Conservation (phyloP, 2,329 filamentous ascomycete genomes). For the Aspergillus versicolor region DNA sequence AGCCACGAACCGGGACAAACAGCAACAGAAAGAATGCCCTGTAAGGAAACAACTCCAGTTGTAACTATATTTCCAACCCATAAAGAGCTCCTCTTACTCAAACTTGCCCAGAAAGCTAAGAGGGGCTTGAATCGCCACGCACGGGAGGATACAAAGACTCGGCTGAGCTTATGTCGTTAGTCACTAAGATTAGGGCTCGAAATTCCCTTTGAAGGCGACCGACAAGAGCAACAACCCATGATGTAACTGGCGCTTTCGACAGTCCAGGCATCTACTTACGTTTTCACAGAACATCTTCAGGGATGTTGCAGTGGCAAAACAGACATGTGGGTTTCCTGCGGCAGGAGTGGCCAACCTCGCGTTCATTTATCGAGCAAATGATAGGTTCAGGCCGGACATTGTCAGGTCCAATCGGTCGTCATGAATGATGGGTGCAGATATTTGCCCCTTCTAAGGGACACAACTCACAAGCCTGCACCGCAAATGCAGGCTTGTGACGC, state of each 20-base stretch:
- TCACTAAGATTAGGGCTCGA: not conserved
- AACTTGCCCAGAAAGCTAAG: not conserved
- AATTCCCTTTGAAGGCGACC: not conserved
- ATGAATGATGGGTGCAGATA: not conserved
- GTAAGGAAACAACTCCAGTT: too few species aligned
- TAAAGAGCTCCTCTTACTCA: not conserved
- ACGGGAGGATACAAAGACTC: not conserved
- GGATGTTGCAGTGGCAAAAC: not conserved
- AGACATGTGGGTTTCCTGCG: not conserved
- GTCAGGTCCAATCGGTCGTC: not conserved
- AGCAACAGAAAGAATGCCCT: not conserved
- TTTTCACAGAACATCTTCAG: not conserved
- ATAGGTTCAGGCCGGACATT: not conserved
- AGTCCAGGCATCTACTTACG: not conserved
- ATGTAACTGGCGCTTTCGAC: not conserved
- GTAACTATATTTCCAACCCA: not conserved
- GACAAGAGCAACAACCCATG: not conserved
- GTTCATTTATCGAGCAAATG: not conserved
- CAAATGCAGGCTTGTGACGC: not conserved
- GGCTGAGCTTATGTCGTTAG: not conserved
- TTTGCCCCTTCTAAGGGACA: not conserved
- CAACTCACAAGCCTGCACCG: not conserved
- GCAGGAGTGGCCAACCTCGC: not conserved
- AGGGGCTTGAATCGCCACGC: not conserved
- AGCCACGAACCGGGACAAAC: slow-evolving; percentile 12